Evolutionary conservation across 2,329 filamentous ascomycete genomes (phyloP).

Genomic region (Fusarium gaditjirri): DNA sequence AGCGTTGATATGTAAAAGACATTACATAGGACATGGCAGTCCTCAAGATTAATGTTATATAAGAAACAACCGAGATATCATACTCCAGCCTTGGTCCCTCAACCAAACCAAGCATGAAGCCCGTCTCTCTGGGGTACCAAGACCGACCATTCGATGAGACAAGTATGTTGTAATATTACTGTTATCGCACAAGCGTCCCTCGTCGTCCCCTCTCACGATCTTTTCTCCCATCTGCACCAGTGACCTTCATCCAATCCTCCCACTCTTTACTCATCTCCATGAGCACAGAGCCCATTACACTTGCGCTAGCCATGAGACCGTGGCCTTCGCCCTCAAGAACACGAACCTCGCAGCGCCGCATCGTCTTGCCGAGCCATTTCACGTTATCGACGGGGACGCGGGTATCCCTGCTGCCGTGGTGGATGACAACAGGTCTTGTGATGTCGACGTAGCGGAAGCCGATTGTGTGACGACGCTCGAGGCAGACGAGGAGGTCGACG

Average conservation of each 20-base stretch:
- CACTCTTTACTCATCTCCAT: conserved; percentile 95
- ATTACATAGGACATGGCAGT: conserved; percentile 32
- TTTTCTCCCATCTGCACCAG: conserved; percentile 54
- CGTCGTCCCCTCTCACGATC: conserved; percentile 49
- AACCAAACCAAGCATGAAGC: conserved; percentile 1
- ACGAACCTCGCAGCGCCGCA: conserved; percentile 91
- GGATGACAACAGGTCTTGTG: conserved; percentile 88
- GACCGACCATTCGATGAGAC: conserved; percentile 1
- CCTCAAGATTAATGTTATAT: conserved; percentile 43
- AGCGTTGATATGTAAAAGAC: conserved; percentile 33
- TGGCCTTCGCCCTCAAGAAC: conserved; percentile 93
- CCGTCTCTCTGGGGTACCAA: conserved; percentile 31
- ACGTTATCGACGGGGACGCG: conserved; percentile 96
- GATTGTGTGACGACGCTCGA: conserved; percentile 90
- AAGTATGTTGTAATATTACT: not conserved
- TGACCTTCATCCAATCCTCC: conserved; percentile 83
- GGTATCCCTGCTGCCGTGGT: conserved; percentile 90
- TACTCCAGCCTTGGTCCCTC: not conserved
- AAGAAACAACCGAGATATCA: conserved; percentile 20
- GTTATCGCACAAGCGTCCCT: conserved; percentile 38
- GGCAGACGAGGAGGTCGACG: conserved; percentile 89
- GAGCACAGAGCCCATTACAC: conserved; percentile 92
- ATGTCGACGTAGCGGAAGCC: conserved; percentile 98
- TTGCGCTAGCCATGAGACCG: conserved; percentile 92
- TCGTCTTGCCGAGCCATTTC: conserved; percentile 91